Evolutionary conservation across 257 asterid species (phyloP), one percentile per base, ranked within the genome.

Genomic region (Lithospermum erythrorhizon): DNA sequence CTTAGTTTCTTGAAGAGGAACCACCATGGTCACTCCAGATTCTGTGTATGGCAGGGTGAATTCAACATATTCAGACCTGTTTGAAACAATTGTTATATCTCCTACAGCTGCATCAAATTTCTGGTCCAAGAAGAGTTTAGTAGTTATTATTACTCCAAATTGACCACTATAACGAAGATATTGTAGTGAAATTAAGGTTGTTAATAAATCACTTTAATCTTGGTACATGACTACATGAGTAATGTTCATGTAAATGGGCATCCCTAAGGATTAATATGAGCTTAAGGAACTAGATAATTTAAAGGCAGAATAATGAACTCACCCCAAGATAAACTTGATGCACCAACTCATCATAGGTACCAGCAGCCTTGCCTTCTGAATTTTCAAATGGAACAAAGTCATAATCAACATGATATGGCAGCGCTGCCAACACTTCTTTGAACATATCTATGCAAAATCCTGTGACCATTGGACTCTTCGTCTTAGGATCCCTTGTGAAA

Each of bases 381-480:
- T 67, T 68, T 24, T 22, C 74, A 9, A 66, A 71, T 0, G 83
- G 57, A 63, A 57, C 23, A 53, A 59, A 81, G 23, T 75, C 76
- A 54, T 75, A 72, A 1, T 64, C 74, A 57, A 79, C 82, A 58
- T 65, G 65, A 53, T 72, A 76, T 25, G 79, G 83, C 16, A 80
- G 67, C 9, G 59, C 54, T 53, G 24, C 27, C 77, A 80, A 71
- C 21, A 77, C 76, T 25, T 80, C 49, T 27, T 74, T 69, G 62
- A 83, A 83, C 55, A 78, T 48, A 21, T 78, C 84, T 54, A 77
- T 61, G 51, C 47, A 70, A 67, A 61, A 78, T 25, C 90, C 90
- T 24, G 45, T 70, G 9, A 71, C 61, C 6, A 27, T 47, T 13
- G 58, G 52, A n/a, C 19, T 63, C 64, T 76, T 72, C 5, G 78